A percentile compares a stretch with the other conserved stretches of the same genome.
phyloP scores from a whole-genome alignment of 2,329 filamentous ascomycete genomes.

The Botryotinia calthae region DNA sequence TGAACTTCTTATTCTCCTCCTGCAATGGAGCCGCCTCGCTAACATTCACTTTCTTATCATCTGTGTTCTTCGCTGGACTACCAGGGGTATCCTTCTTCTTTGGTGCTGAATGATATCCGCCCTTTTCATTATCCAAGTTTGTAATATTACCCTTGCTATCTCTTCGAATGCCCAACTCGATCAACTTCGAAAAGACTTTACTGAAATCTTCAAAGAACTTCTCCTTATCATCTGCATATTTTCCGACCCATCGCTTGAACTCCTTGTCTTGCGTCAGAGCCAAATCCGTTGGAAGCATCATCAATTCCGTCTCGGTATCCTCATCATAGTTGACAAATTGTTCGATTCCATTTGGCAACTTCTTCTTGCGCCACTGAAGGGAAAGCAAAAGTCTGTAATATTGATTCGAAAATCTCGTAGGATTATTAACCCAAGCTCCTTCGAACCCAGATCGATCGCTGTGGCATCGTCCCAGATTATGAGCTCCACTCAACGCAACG shows the following conservation, averaged over 20 bases:
- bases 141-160: conserved; percentile 52
- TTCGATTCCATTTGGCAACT: conserved; percentile 49
- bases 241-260: conserved; percentile 56
- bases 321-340: conserved; percentile 61
- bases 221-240: conserved; percentile 60
- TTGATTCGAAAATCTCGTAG: conserved; percentile 57
- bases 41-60: conserved; percentile 31
- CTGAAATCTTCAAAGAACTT: conserved; percentile 60
- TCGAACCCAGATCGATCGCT: conserved; percentile 55
- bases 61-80: conserved; percentile 37
- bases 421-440: conserved; percentile 58
- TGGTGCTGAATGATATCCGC: conserved; percentile 55
- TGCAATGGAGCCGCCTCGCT: conserved; percentile 44
- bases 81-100: conserved; percentile 49
- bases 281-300: conserved; percentile 67
- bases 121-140: conserved; percentile 56
- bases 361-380: conserved; percentile 54
- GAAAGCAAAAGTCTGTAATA: conserved; percentile 54
- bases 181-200: conserved; percentile 56
- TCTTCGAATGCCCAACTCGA: conserved; percentile 58
- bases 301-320: conserved; percentile 53
- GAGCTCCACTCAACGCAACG: conserved; percentile 54
- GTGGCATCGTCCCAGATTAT: conserved; percentile 56
- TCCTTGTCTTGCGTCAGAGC: conserved; percentile 52
- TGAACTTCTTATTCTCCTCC: conserved; percentile 35